Percentiles rank a stretch among this genome's conserved stretches.
Evolutionary conservation across 208 protist species (phyloP).

Genomic region (Leishmania aethiopica): DNA sequence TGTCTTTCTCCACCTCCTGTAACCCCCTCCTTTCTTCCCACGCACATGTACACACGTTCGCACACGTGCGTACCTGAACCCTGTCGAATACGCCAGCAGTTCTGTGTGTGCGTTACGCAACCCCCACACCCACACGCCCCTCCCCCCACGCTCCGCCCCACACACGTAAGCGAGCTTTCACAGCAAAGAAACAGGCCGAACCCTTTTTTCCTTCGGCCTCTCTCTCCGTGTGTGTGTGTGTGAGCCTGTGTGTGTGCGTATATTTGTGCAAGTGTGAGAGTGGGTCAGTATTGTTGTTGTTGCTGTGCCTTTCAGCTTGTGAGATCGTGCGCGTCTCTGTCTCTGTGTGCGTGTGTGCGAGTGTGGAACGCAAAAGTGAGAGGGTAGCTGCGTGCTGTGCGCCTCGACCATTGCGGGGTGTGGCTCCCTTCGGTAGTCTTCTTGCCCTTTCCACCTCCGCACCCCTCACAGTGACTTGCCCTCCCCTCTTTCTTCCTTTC

Average conservation of each 20-base stretch:
- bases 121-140: neutral
- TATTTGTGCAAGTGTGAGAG: neutral
- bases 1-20: neutral
- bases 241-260: neutral
- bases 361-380: neutral
- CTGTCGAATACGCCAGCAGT: neutral
- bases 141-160: no score
- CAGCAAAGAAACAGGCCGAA: neutral
- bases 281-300: neutral
- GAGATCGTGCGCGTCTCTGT: neutral
- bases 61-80: constrained; percentile 5
- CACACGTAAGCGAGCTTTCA: neutral
- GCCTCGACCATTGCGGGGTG: neutral
- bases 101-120: constrained; percentile 7
- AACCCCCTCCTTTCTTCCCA: neutral
- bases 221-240: neutral
- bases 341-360: neutral
- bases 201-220: neutral
- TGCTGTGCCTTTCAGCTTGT: neutral
- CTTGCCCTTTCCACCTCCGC: neutral
- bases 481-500: neutral
- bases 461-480: neutral
- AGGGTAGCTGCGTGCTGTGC: neutral
- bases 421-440: neutral
- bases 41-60: constrained; percentile 12